Percentiles rank a stretch among this genome's conserved stretches.
These are phyloP conservation scores for Globisporangium spinosum DNA, from an alignment of 352 stramenopile species.

Conservation along the genomic window DNA sequence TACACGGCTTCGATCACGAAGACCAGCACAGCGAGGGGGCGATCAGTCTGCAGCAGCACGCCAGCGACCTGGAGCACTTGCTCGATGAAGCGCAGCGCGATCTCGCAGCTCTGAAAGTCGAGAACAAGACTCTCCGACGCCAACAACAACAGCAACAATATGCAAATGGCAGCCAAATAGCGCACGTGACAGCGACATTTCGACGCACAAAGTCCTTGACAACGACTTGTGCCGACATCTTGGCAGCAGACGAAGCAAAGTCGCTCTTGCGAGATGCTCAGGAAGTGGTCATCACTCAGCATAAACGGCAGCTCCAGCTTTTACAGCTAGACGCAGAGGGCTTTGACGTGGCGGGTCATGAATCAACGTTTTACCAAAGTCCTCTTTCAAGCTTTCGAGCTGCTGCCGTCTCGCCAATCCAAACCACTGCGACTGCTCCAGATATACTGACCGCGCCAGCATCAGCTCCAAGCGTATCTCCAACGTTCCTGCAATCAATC, in stretches of 20 bases:
- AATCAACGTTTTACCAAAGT: neutral
- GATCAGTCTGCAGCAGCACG: slow-evolving; percentile 14
- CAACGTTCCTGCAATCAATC: slow-evolving; percentile 15
- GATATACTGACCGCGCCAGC: neutral
- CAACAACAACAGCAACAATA: neutral
- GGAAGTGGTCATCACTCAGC: neutral
- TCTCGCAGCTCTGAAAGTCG: slow-evolving; percentile 28
- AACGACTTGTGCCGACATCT: slow-evolving; percentile 15
- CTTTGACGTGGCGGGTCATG: neutral
- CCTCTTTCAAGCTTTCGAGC: neutral
- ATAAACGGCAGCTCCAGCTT: neutral
- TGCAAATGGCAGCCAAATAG: neutral
- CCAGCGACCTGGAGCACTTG: slow-evolving; percentile 21
- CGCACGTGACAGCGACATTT: neutral
- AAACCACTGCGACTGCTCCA: neutral
- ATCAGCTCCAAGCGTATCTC: neutral
- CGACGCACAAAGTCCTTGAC: slow-evolving; percentile 11
- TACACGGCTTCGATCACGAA: neutral
- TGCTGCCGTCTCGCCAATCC: slow-evolving; percentile 6
- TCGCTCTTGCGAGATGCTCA: neutral
- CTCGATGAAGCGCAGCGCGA: slow-evolving; percentile 35
- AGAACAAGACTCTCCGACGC: slow-evolving; percentile 36
- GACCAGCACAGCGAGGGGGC: neutral
- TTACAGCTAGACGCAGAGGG: neutral
- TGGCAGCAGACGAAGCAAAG: slow-evolving; percentile 10